phyloP scores from a whole-genome alignment of 2,329 filamentous ascomycete genomes.

The Aspergillus sp. region DNA sequence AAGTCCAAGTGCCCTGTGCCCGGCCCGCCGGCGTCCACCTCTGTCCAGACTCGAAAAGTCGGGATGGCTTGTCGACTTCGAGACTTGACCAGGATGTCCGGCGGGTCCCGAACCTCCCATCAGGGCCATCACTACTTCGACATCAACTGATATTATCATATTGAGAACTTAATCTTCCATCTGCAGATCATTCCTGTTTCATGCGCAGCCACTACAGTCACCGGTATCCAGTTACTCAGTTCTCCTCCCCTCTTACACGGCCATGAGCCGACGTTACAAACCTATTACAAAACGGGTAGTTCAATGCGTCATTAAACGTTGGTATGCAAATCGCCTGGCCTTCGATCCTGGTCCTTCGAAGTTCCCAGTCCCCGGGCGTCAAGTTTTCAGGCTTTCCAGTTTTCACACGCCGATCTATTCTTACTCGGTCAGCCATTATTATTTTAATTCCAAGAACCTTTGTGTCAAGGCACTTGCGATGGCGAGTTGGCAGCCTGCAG shows the following conservation, averaged over 20 bases:
- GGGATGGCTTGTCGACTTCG: not conserved
- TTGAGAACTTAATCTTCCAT: constrained; percentile 3
- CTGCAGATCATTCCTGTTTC: constrained; percentile 2
- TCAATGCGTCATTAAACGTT: not conserved
- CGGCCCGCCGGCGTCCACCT: not conserved
- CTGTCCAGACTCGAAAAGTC: not conserved
- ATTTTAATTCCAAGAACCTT: not conserved
- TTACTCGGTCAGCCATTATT: not conserved
- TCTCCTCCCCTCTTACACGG: not conserved
- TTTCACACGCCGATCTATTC: not conserved
- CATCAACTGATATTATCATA: not conserved
- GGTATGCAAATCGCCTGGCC: not conserved
- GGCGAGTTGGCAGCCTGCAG: not conserved
- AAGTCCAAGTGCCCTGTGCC: constrained; percentile 1
- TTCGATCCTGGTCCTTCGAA: not conserved
- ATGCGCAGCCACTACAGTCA: not conserved
- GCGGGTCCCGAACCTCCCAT: not conserved
- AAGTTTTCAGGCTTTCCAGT: too few species aligned
- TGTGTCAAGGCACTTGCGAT: not conserved
- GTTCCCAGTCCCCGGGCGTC: too few species aligned
- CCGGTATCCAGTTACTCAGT: not conserved
- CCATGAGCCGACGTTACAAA: not conserved
- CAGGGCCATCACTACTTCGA: not conserved
- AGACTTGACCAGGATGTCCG: not conserved
- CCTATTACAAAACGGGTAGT: not conserved